Evolutionary conservation across 345 rosid species (phyloP), one percentile per base, ranked within the genome.

Genomic region (Nephelium lappaceum): DNA sequence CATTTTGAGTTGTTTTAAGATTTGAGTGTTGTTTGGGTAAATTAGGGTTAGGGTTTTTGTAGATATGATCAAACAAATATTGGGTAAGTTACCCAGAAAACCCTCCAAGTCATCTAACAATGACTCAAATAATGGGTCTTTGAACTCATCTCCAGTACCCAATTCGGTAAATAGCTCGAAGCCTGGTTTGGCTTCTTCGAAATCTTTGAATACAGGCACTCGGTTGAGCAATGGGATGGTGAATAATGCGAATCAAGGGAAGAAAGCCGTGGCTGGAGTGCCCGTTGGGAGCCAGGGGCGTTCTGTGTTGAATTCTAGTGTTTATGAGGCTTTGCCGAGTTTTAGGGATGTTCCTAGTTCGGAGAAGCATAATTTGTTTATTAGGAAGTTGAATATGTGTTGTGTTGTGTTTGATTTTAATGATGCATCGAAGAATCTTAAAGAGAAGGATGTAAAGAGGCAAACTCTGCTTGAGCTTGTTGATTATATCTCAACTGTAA

Each of bases 51-150:
- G 81, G 75, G 18, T 16, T 82, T 49, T 57, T 68, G 80, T 79
- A 81, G 86, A 84, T 76, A 93, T 93, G 97, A 88, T 93, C 84
- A 93, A 87, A 81, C 95, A 93, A 85, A 93, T 93, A 86, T 80
- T 91, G 69, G 92, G 95, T 51, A 89, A 91, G 84, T 78, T 93
- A 69, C 97, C 95, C 51, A 77, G 89, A 42, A 93, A 93, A 76
- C 91, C 92, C 43, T 88, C 95, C 24, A 93, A 91, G 77, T 85
- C 97, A 12, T 88, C 86, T 16, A 77, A 79, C 19, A 81, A 79
- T 81, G 93, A 89, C 61, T 84, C 89, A 1, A 84, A 79, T 71
- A 83, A 85, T 70, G 96, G 85, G 45, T 67, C 82, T 82, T n/a
- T 82, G 31, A 77, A 81, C 71, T 84, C 89, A 53, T 83, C 82